A percentile compares a stretch with the other conserved stretches of the same genome.
These are phyloP conservation scores for Moesziomyces aphidis DNA, from an alignment of 1,284 basidiomycete species.

Conservation along the genomic window DNA sequence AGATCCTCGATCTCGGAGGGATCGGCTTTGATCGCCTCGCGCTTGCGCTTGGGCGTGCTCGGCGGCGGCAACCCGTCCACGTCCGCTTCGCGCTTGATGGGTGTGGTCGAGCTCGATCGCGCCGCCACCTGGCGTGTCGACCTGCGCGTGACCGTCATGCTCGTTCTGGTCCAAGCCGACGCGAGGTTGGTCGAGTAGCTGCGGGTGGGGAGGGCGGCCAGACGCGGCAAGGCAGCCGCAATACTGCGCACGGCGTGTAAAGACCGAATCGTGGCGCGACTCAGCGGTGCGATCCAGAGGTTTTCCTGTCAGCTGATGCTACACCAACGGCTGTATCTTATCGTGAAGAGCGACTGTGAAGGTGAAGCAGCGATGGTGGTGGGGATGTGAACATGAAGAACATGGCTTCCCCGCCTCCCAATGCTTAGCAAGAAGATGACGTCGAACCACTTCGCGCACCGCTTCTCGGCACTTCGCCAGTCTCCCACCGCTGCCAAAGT, in stretches of 20 bases:
- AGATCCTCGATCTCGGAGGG: conserved; percentile 11
- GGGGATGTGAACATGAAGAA: no score
- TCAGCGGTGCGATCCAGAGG: no score
- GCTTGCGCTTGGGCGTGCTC: conserved; percentile 20
- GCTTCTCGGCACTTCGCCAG: no score
- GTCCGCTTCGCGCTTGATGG: conserved; percentile 11
- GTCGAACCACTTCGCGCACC: background rate
- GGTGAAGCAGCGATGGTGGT: no score
- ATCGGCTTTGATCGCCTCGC: conserved; percentile 12
- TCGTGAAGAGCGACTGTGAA: no score
- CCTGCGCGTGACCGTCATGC: conserved; percentile 4
- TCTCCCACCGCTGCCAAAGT: background rate
- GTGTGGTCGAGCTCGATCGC: background rate
- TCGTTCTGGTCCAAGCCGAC: background rate
- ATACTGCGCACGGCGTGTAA: background rate
- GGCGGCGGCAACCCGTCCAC: conserved; percentile 14
- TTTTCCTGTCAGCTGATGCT: no score
- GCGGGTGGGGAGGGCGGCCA: background rate
- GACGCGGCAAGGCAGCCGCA: background rate
- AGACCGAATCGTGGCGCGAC: background rate
- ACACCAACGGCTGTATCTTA: no score
- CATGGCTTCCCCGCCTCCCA: background rate
- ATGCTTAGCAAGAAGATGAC: conserved; percentile 13
- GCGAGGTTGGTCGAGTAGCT: no score
- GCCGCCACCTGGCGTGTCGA: conserved; percentile 11